A percentile compares a stretch with the other conserved stretches of the same genome.
These are phyloP conservation scores for Penicillium sp. DNA, from an alignment of 2,329 filamentous ascomycete species.

Conservation along the genomic window DNA sequence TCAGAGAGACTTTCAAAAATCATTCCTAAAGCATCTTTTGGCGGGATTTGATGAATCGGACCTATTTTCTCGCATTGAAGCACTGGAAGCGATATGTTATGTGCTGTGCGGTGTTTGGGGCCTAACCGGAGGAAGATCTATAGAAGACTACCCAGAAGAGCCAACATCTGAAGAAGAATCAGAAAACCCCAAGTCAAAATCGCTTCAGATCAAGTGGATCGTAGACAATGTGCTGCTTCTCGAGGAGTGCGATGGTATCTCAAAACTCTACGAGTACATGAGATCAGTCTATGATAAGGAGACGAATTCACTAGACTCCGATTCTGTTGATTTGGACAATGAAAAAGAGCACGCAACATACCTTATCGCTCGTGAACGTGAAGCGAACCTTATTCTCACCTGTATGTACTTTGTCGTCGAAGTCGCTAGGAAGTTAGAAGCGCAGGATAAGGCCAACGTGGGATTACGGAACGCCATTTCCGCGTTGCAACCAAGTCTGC, in stretches of 20 bases:
- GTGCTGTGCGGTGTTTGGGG: slow-evolving; percentile 67
- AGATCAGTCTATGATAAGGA: slow-evolving; percentile 37
- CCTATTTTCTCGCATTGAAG: slow-evolving; percentile 40
- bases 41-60: slow-evolving; percentile 36
- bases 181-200: slow-evolving; percentile 45
- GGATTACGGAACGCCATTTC: slow-evolving; percentile 30
- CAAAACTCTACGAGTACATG: slow-evolving; percentile 35
- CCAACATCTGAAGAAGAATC: slow-evolving; percentile 32
- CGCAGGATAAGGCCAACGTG: slow-evolving; percentile 21
- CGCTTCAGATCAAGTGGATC: slow-evolving; percentile 47
- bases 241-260: slow-evolving; percentile 32
- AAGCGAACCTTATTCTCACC: slow-evolving; percentile 41
- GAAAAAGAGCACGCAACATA: slow-evolving; percentile 32
- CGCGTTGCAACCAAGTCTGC: slow-evolving; percentile 61
- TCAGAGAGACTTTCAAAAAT: slow-evolving; percentile 47
- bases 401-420: slow-evolving; percentile 42
- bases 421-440: slow-evolving; percentile 35
- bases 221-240: slow-evolving; percentile 39
- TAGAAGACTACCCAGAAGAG: slow-evolving; percentile 28
- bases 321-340: slow-evolving; percentile 21
- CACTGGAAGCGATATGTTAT: slow-evolving; percentile 46
- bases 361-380: slow-evolving; percentile 35
- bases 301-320: slow-evolving; percentile 17
- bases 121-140: slow-evolving; percentile 55
- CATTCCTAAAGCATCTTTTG: slow-evolving; percentile 38